Base-by-base conservation (phyloP, 805 yeast genomes). In the Metschnikowia lochheadii region DNA sequence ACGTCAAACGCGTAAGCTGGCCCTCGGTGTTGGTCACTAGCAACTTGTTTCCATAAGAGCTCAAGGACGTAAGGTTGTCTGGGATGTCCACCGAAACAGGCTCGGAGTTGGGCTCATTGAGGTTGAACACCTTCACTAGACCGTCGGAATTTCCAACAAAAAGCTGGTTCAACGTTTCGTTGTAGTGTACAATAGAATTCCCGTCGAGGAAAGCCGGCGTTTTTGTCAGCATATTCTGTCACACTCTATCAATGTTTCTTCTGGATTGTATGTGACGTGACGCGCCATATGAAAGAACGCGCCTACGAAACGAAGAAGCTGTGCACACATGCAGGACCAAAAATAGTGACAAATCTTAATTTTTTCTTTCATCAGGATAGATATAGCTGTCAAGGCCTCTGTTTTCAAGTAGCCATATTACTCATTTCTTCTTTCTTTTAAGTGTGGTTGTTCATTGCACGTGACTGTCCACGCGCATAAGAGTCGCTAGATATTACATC, bases 31-130 rank as follows among this genome's bases (percentile, higher is more conserved):
- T 73, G 0, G 82, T 68, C 23, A 77, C 64, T 10, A 65, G 49
- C 31, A 66, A 48, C 14, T 58, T 58, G 40, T 52, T 29, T 5
- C 57, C 65, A 14, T 59, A 54, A 7, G 57, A 50, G 20, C 63
- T 65, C 36, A 80, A 56, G 0, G 80, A 68, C 0, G 82, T 77
- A 43, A 80, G 58, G 44, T 75, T 72, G 20, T 76, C 78, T 8
- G 72, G 56, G 4, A 77, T 73, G 56, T 84, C 87, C 7, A 82
- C 56, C 6, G 84, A 75, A 26, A 72, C 79, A 2, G 89, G 89
- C 61, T 84, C 89, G 47, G 78, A 72, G 42, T 81, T 81, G 0
- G 80, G 76, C 23, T 74, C 72, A 41, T 68, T 62, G 13, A 73
- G 55, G 49, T 76, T 69, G 55, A 83, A 75, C 15, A 81, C 69